A percentile compares a stretch with the other conserved stretches of the same genome.
Conservation (phyloP, 2,329 filamentous ascomycete genomes). For the Fusarium siculi region DNA sequence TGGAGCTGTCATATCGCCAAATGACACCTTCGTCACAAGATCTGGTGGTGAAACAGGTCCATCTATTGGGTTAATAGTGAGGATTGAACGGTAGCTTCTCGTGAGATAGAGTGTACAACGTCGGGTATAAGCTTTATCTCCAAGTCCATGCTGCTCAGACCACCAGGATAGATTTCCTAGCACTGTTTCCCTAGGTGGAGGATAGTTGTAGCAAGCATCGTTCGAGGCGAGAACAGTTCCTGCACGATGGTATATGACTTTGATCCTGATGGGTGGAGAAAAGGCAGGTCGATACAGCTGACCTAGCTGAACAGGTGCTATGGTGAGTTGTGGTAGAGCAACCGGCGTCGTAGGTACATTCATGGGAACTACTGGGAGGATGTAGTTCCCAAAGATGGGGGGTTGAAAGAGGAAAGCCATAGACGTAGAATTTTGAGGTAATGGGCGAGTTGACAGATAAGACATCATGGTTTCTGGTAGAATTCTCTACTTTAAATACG, state of each 20-base stretch:
- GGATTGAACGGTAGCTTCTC: constrained; percentile 1
- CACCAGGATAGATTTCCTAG: constrained; percentile 25
- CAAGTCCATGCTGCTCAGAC: constrained; percentile 22
- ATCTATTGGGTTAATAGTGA: constrained; percentile 6
- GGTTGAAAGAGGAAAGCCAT: constrained; percentile 45
- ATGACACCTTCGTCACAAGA: constrained; percentile 46
- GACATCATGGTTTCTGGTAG: neutral
- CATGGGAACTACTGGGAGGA: neutral
- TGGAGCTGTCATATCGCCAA: constrained; percentile 39
- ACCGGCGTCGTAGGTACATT: neutral
- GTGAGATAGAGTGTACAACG: constrained; percentile 34
- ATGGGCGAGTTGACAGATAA: neutral
- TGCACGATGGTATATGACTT: constrained; percentile 33
- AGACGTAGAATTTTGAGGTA: neutral
- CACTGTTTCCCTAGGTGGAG: constrained; percentile 27
- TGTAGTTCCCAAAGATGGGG: constrained; percentile 35
- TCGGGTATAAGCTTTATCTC: constrained; percentile 16
- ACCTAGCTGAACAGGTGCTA: neutral
- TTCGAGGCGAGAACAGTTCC: constrained; percentile 23
- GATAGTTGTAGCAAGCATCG: constrained; percentile 25
- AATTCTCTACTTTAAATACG: neutral
- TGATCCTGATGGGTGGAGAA: constrained; percentile 19
- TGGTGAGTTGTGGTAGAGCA: neutral
- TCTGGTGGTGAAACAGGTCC: constrained; percentile 33
- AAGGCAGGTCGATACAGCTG: neutral